These are phyloP conservation scores for Aegilops sharonensis DNA, from an alignment of 176 grass and related monocot species.

Conservation along the genomic window DNA sequence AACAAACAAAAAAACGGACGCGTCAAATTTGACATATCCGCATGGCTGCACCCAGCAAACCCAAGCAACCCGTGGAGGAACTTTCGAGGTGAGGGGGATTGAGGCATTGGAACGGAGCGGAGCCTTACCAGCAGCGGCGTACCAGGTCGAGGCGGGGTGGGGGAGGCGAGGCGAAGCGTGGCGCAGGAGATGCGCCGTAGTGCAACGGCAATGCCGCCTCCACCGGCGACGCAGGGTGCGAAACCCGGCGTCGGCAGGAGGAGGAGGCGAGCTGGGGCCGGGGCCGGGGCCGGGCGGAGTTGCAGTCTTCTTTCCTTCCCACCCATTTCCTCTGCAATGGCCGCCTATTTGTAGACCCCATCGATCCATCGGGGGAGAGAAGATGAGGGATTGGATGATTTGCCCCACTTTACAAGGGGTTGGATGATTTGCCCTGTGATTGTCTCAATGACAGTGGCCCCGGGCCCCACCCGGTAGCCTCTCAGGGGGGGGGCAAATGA, in stretches of 20 bases:
- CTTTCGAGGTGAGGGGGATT: neutral
- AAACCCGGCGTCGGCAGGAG: conserved; percentile 23
- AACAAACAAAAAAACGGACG: neutral
- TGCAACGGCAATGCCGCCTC: conserved; percentile 15
- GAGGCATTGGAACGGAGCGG: neutral
- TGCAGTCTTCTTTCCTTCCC: neutral
- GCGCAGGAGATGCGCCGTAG: neutral
- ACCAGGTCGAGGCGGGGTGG: neutral
- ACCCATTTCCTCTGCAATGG: neutral
- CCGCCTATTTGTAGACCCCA: conserved; percentile 19
- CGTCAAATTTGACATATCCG: neutral
- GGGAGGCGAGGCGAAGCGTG: neutral
- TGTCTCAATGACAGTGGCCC: too few species aligned
- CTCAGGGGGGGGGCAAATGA: too few species aligned
- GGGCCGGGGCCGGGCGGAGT: too few species aligned
- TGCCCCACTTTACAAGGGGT: too few species aligned
- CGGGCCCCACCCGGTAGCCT: too few species aligned
- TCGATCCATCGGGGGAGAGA: neutral
- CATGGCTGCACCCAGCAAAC: neutral
- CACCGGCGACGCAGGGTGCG: conserved; percentile 29
- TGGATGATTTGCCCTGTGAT: too few species aligned
- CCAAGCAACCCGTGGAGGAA: neutral
- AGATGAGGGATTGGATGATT: too few species aligned
- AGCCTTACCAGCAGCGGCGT: neutral
- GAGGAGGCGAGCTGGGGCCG: neutral